phyloP scores from a whole-genome alignment of 2,329 filamentous ascomycete species.

The Phaeoacremonium minimum region DNA sequence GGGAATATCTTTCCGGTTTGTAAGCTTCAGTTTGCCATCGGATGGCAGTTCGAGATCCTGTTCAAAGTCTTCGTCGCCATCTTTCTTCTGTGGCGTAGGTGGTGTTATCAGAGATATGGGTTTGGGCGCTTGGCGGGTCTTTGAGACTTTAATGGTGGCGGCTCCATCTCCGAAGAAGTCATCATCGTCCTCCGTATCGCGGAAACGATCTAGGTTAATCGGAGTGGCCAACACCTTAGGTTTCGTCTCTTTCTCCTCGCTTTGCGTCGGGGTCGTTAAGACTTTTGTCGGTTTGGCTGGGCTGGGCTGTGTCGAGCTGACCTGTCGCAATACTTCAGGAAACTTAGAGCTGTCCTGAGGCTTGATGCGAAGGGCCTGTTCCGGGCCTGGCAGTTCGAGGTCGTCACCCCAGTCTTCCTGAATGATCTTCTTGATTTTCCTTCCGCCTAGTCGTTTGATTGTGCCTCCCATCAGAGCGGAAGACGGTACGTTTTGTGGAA shows the following conservation, averaged over 20 bases:
- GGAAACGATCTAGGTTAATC: constrained; percentile 59
- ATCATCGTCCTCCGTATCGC: constrained; percentile 56
- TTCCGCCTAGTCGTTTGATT: constrained; percentile 81
- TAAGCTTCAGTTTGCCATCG: constrained; percentile 61
- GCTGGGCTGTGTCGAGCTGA: constrained; percentile 52
- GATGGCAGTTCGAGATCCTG: constrained; percentile 67
- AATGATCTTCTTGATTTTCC: constrained; percentile 67
- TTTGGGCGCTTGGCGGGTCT: constrained; percentile 47
- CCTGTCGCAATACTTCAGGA: constrained; percentile 64
- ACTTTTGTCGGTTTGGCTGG: constrained; percentile 36
- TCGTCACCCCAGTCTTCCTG: constrained; percentile 82
- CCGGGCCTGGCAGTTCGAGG: constrained; percentile 60
- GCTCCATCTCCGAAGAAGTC: constrained; percentile 60
- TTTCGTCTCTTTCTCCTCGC: constrained; percentile 23
- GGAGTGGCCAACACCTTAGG: constrained; percentile 34
- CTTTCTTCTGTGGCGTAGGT: constrained; percentile 47
- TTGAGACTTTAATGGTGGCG: constrained; percentile 65
- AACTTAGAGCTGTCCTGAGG: constrained; percentile 55
- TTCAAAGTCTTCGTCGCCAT: constrained; percentile 64
- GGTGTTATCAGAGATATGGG: constrained; percentile 50
- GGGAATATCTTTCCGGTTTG: constrained; percentile 56
- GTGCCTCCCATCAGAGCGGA: constrained; percentile 89
- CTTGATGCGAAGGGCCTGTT: constrained; percentile 62
- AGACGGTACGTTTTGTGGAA: constrained; percentile 79
- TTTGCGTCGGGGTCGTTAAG: constrained; percentile 14